Evolutionary conservation across 305 asterid species (phyloP), one percentile per base, ranked within the genome.

Genomic region (Salvia sclarea): DNA sequence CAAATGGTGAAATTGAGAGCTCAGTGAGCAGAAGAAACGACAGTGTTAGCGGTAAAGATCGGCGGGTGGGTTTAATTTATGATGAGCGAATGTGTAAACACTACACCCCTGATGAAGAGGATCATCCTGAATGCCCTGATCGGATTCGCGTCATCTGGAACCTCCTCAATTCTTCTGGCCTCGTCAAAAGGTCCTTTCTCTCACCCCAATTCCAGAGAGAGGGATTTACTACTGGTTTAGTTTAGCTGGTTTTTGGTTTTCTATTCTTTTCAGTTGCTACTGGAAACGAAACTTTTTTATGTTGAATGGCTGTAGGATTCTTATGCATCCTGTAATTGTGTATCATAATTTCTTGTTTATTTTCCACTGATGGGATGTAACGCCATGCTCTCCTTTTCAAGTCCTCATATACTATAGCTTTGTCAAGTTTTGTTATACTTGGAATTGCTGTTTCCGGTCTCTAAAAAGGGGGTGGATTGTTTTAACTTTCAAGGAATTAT

Each of bases 41-140:
- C 61, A 3, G 1, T 17, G 71, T 48, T 43, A 22, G 40, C 44
- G 65, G 38, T 8, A 60, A 71, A 24, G 72, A 70, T 16, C 91
- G 84, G 25, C 95, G 95, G 17, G 97, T 93, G 54, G 98, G 98
- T 41, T 57, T 93, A 71, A 75, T 93, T 17, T 90, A 80, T 69
- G 97, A 90, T 14, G 94, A 82, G 14, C 81, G 94, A 64, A 93
- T 93, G 97, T 78, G 95, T 61, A 77, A 77, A 54, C 98, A 93
- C 83, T 48, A 70, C 40, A 78, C 80, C 41, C 87, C 85, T 50
- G 72, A 52, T 52, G 74, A 61, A 0, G 81, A 75, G 53, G 57
- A 70, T 54, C 98, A 93, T 64, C 98, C 97, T 0, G 98, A 93
- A 81, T 68, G 78, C 60, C 95, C 97, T 21, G 75, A 80, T 70